Evolutionary conservation across 2,329 filamentous ascomycete genomes (phyloP).

Genomic region (Bimuria novae-zelandiae): DNA sequence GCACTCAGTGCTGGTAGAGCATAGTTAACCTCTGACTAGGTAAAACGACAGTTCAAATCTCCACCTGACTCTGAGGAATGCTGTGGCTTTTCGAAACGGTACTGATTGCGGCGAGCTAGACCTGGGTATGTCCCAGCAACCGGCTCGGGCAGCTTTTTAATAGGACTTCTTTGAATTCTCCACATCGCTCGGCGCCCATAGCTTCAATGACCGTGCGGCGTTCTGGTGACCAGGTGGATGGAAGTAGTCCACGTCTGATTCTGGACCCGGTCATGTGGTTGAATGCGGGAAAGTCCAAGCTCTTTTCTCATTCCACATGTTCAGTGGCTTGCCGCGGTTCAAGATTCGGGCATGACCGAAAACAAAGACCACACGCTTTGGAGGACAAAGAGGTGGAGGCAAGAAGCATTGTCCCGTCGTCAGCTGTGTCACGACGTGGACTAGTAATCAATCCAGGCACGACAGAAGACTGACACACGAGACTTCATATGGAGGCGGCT

Average conservation of each 20-base stretch:
- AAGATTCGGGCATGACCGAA: neutral
- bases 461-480: neutral
- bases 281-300: neutral
- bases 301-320: neutral
- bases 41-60: neutral
- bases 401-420: neutral
- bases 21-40: neutral
- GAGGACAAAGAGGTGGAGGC: neutral
- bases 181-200: neutral
- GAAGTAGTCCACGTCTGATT: neutral
- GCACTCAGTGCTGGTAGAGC: neutral
- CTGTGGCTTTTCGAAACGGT: neutral
- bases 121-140: too few species aligned
- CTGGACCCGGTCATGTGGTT: neutral
- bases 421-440: neutral
- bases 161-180: conserved; percentile 1
- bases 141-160: neutral
- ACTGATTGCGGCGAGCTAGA: neutral
- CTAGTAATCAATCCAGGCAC: neutral
- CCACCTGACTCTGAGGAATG: neutral
- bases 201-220: conserved; percentile 8
- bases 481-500: too few species aligned
- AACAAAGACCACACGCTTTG: neutral
- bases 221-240: neutral
- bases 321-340: neutral